These are phyloP conservation scores for Zygoascus biomembranicola DNA, from an alignment of 805 yeast genomes.

Conservation along the genomic window DNA sequence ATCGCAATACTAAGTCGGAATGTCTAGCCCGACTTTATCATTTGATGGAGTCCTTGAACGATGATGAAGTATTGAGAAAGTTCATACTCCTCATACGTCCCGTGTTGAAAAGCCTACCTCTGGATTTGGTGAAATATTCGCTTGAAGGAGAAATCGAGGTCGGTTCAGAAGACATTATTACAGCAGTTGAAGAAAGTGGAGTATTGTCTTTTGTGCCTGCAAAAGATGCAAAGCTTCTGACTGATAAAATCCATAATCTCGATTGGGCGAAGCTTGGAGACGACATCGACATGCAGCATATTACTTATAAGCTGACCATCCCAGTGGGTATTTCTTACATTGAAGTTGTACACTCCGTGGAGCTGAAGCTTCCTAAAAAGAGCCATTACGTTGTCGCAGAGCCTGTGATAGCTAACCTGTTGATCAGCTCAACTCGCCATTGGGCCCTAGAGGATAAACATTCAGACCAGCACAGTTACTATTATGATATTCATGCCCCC, in stretches of 20 bases:
- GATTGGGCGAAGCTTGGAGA: conserved; percentile 6
- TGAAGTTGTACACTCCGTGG: conserved; percentile 52
- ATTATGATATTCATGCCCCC: conserved; percentile 41
- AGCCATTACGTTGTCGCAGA: conserved; percentile 53
- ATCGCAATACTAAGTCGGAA: neutral
- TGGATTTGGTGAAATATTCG: conserved; percentile 2
- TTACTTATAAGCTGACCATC: conserved; percentile 33
- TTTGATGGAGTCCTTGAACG: neutral
- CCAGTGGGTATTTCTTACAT: conserved; percentile 56
- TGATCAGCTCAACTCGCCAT: conserved; percentile 35
- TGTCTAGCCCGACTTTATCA: neutral
- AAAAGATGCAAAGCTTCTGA: neutral
- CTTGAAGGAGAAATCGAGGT: conserved; percentile 2
- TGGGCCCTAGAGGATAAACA: conserved; percentile 32
- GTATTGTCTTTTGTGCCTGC: conserved; percentile 5
- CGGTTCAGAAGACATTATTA: conserved; percentile 29
- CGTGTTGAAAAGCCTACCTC: neutral
- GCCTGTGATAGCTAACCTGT: conserved; percentile 41
- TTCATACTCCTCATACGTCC: neutral
- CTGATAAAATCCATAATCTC: conserved; percentile 1
- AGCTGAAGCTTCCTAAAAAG: conserved; percentile 29
- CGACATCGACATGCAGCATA: conserved; percentile 8
- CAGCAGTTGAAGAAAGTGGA: neutral
- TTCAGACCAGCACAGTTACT: conserved; percentile 24
- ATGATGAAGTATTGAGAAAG: neutral